Percentiles rank a stretch among this genome's conserved stretches.
These are phyloP conservation scores for Pleomassaria siparia DNA, from an alignment of 2,329 filamentous ascomycete genomes.

Conservation along the genomic window DNA sequence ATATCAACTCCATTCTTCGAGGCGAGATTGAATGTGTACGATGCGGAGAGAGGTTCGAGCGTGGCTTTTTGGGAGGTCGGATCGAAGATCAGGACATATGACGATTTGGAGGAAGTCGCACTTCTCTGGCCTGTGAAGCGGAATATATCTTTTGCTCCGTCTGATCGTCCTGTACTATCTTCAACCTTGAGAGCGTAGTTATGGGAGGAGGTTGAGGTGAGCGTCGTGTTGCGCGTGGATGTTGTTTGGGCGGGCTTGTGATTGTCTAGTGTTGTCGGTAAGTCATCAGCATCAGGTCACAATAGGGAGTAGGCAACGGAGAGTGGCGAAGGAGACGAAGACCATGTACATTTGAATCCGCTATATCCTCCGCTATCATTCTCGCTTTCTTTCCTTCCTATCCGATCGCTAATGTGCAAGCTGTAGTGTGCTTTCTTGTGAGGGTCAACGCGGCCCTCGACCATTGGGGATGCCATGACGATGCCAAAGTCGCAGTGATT, in stretches of 20 bases:
- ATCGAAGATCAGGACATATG: slow-evolving; percentile 70
- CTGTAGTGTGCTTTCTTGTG: slow-evolving; percentile 43
- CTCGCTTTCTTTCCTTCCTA: slow-evolving; percentile 24
- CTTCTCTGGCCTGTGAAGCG: slow-evolving; percentile 44
- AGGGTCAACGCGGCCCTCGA: slow-evolving; percentile 40
- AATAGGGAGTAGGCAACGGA: background rate
- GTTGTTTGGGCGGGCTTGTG: slow-evolving; percentile 45
- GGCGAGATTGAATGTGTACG: slow-evolving; percentile 85
- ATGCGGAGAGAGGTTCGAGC: slow-evolving; percentile 78
- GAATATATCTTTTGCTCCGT: slow-evolving; percentile 34
- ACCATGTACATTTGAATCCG: slow-evolving; percentile 37
- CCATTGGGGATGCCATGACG: slow-evolving; percentile 41
- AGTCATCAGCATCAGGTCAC: background rate
- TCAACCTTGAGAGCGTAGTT: slow-evolving; percentile 33
- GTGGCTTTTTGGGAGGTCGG: slow-evolving; percentile 73
- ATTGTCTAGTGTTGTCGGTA: slow-evolving; percentile 40
- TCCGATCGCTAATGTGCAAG: slow-evolving; percentile 38
- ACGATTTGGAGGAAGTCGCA: slow-evolving; percentile 31
- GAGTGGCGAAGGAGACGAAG: slow-evolving; percentile 4
- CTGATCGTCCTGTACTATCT: slow-evolving; percentile 25
- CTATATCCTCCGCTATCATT: slow-evolving; percentile 21
- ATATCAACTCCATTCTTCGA: slow-evolving; percentile 66
- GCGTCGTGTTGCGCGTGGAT: slow-evolving; percentile 29
- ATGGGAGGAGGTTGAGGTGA: slow-evolving; percentile 26
- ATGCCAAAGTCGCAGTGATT: background rate